Conservation (phyloP, 768 basidiomycete genomes). For the Polyporus arcularius region DNA sequence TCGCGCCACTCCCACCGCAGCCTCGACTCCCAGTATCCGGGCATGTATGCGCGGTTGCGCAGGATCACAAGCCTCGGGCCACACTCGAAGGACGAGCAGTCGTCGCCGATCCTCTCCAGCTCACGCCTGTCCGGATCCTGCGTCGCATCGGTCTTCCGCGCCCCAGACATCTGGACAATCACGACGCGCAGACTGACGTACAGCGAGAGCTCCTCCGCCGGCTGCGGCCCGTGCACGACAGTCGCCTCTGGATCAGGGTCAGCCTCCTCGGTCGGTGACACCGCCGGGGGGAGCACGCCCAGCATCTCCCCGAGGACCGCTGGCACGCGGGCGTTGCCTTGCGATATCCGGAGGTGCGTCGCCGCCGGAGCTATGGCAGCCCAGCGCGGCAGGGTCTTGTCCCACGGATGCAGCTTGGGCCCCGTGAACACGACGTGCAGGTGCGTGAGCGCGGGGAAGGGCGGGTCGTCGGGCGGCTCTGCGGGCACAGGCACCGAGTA, state of each 20-base stretch:
- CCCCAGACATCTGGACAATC: slow-evolving; percentile 10
- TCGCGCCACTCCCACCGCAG: slow-evolving; percentile 13
- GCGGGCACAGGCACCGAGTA: slow-evolving; percentile 2
- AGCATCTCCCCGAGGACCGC: slow-evolving; percentile 5
- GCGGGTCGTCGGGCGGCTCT: background rate
- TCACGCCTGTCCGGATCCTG: background rate
- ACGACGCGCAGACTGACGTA: slow-evolving; percentile 2
- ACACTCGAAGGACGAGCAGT: background rate
- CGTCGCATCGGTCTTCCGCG: background rate
- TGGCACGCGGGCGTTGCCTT: slow-evolving; percentile 7
- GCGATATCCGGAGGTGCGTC: slow-evolving; percentile 14
- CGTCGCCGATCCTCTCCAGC: background rate
- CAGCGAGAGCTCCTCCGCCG: no score
- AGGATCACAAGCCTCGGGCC: background rate
- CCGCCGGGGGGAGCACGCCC: background rate
- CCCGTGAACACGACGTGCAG: slow-evolving; percentile 12
- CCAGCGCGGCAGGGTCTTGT: slow-evolving; percentile 17
- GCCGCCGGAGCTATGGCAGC: slow-evolving; percentile 6
- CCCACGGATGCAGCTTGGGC: slow-evolving; percentile 18
- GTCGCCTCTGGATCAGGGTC: background rate
- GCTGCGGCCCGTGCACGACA: background rate
- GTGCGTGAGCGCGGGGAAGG: slow-evolving; percentile 12
- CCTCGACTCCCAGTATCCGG: slow-evolving; percentile 5
- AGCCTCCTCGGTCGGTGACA: background rate
- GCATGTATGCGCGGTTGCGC: slow-evolving; percentile 1